A percentile compares a stretch with the other conserved stretches of the same genome.
Conservation (phyloP, 2,329 filamentous ascomycete species). For the Calonectria henricotiae region DNA sequence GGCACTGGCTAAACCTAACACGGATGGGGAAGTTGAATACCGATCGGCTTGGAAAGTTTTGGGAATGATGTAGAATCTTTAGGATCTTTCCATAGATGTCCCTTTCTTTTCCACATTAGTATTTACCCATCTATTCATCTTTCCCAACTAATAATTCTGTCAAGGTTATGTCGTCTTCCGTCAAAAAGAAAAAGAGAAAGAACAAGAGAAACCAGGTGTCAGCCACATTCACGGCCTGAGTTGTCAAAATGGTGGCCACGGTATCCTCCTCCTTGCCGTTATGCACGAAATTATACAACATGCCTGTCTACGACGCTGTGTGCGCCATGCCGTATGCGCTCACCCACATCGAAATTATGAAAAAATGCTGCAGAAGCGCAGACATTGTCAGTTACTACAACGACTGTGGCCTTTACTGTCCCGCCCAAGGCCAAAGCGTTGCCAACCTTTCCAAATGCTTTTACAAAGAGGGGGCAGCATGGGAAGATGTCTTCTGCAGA, state of each 20-base stretch:
- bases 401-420: constrained; percentile 68
- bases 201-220: not conserved
- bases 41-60: not conserved
- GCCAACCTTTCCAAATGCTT: constrained; percentile 58
- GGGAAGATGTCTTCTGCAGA: constrained; percentile 63
- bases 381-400: constrained; percentile 63
- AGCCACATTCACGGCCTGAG: not conserved
- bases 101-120: not conserved
- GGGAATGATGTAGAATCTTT: not conserved
- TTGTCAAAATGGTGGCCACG: not conserved
- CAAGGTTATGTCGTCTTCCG: not conserved
- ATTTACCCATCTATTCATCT: not conserved
- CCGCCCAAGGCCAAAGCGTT: constrained; percentile 49
- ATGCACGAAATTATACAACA: constrained; percentile 56
- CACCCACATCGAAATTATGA: constrained; percentile 62
- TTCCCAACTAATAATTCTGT: not conserved
- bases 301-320: constrained; percentile 61
- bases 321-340: constrained; percentile 61
- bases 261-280: not conserved
- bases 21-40: not conserved
- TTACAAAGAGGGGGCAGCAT: constrained; percentile 57
- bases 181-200: not conserved
- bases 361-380: constrained; percentile 64
- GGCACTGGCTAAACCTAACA: constrained; percentile 4
- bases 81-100: not conserved